Base-by-base conservation (phyloP, 164 flowering plant species). In the Magnolia sinica region DNA sequence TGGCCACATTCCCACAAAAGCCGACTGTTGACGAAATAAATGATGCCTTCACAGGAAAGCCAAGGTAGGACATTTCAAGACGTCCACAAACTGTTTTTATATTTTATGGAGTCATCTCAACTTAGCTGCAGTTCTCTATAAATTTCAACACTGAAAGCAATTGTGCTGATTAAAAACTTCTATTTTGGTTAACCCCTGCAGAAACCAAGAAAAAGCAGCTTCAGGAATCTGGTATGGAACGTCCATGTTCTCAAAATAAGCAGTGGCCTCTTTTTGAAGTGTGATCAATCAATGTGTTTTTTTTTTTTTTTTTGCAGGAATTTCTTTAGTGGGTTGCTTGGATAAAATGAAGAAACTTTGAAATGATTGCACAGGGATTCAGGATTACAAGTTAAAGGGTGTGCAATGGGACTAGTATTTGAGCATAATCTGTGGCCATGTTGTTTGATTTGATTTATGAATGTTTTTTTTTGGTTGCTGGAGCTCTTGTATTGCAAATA, bases 1-100 rank as follows among this genome's bases (percentile, higher is more conserved):
- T 93, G 74, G 82, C 93, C 9, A 87, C 90, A 49, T 95, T 87
- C 75, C 64, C 83, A 3, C 77, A 87, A 76, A 88, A 79, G 79
- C 98, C 98, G 29, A 84, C 18, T 49, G 82, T 73, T 59, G 92
- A 89, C 74, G 92, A 95, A 77, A 87, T 95, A 10, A 95, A 95
- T 73, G 86, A 91, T 74, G 90, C 97, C 19, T 93, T 95, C 73
- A 76, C 76, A 10, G 98, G 98, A 76, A 93, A 89, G 80, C 81
- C 89, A 51, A 89, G 97, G 98, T 93, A 88, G 81, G 14, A 37
- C 18, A 7, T 67, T n/a, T 19, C 31, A 24, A 29, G 11, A 10
- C 63, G 20, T 11, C 22, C 22, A 23, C 67, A n/a, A 7, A 7
- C 19, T 11, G 18, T 19, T 18, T 64, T 20, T 65, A 18, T 37